These are phyloP conservation scores for Erythrobasidium yunnanense DNA, from an alignment of 768 basidiomycete species.

Conservation along the genomic window DNA sequence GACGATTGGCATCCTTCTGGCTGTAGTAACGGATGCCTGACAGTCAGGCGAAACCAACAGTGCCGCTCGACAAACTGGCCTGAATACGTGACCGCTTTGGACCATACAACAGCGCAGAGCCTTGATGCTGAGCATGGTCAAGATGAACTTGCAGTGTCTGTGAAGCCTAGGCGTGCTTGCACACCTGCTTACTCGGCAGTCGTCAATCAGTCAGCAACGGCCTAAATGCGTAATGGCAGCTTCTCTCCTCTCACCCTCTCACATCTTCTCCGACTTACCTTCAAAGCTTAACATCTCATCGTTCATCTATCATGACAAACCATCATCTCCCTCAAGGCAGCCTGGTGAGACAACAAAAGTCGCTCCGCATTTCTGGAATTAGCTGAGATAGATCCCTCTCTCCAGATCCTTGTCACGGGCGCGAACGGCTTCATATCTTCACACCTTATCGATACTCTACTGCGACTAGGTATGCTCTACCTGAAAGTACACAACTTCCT, in stretches of 20 bases:
- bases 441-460: conserved; percentile 8
- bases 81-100: no score
- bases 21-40: no score
- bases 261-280: neutral
- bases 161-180: no score
- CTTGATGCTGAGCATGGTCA: no score
- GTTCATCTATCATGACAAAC: neutral
- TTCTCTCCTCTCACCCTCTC: neutral
- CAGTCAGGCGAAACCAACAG: no score
- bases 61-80: no score
- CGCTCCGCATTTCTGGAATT: neutral
- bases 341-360: neutral
- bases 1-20: no score
- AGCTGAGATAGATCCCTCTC: neutral
- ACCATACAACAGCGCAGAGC: no score
- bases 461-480: neutral
- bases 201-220: no score
- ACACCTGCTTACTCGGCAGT: no score
- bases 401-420: conserved; percentile 10
- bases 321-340: neutral
- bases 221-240: neutral
- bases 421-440: conserved; percentile 17
- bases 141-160: no score
- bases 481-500: no score
- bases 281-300: neutral